phyloP scores from a whole-genome alignment of 352 stramenopile genomes.

The Globisporangium orthogonon region DNA sequence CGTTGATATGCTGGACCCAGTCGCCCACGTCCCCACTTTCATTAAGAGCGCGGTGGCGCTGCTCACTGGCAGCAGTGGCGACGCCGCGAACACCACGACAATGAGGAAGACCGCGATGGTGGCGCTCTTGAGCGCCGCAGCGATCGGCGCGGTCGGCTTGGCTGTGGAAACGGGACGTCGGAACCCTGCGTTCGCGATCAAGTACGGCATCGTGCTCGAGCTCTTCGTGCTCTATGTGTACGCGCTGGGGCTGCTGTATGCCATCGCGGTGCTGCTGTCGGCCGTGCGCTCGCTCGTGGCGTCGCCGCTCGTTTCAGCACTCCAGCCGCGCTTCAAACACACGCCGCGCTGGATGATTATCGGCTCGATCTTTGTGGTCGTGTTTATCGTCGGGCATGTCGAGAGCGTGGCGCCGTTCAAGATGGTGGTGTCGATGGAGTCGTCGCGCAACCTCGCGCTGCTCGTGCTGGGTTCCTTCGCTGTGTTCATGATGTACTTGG shows the following conservation, averaged over 20 bases:
- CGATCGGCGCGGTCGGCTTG: constrained; percentile 1
- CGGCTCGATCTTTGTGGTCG: constrained; percentile 22
- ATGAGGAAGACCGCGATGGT: neutral
- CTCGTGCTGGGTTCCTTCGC: constrained; percentile 36
- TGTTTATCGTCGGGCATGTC: constrained; percentile 36
- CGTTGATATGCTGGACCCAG: constrained; percentile 48
- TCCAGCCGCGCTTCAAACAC: constrained; percentile 18
- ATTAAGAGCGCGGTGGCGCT: constrained; percentile 10
- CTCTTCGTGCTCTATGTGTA: constrained; percentile 43
- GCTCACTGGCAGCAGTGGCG: neutral
- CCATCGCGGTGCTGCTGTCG: constrained; percentile 28
- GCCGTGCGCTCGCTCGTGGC: constrained; percentile 30
- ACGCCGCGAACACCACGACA: neutral
- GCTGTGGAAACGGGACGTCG: constrained; percentile 8
- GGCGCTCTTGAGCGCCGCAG: constrained; percentile 1
- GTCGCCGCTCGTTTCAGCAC: constrained; percentile 22
- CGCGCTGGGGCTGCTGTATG: constrained; percentile 51
- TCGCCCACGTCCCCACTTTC: constrained; percentile 29
- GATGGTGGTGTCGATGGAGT: constrained; percentile 12
- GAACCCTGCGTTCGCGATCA: constrained; percentile 3
- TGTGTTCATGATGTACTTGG: constrained; percentile 40
- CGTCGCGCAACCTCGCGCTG: constrained; percentile 40
- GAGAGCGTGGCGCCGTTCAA: constrained; percentile 20
- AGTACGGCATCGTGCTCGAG: constrained; percentile 21
- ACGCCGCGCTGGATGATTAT: constrained; percentile 48